A percentile compares a stretch with the other conserved stretches of the same genome.
Evolutionary conservation across 768 basidiomycete species (phyloP).

Genomic region (Wakefieldia striispora): DNA sequence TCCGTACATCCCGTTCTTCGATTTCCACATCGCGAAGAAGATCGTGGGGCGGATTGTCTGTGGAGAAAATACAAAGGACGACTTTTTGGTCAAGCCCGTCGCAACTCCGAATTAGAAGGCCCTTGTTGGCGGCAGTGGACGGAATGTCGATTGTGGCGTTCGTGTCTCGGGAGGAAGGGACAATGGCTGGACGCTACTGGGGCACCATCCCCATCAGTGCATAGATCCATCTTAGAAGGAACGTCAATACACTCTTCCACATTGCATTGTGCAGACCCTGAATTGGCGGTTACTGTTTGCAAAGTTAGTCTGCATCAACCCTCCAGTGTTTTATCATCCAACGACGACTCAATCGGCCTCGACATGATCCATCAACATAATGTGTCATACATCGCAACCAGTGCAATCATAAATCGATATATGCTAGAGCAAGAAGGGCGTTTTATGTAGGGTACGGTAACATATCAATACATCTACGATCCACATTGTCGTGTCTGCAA

Average conservation of each 20-base stretch:
- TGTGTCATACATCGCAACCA: not conserved
- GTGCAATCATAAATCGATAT: conserved; percentile 1
- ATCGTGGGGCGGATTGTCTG: conserved; percentile 68
- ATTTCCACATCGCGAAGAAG: conserved; percentile 62
- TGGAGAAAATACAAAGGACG: conserved; percentile 44
- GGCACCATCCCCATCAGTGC: no score
- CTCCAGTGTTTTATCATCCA: not conserved
- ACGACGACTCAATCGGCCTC: not conserved
- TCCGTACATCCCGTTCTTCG: conserved; percentile 71
- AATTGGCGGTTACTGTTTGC: no score
- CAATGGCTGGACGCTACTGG: no score
- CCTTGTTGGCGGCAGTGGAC: not conserved
- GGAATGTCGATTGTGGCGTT: not conserved
- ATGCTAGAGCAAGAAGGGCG: not conserved
- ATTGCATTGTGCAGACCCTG: no score
- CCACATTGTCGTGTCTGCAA: not conserved
- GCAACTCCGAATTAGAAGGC: not conserved
- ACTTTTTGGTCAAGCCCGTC: conserved; percentile 17
- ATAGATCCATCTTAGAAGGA: conserved; percentile 1
- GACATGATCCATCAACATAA: not conserved
- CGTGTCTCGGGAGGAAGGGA: not conserved
- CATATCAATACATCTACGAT: not conserved
- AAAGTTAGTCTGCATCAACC: not conserved
- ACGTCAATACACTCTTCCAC: no score
- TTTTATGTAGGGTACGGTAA: not conserved